Conservation (phyloP, 208 protist genomes). For the Leishmania lainsoni region DNA sequence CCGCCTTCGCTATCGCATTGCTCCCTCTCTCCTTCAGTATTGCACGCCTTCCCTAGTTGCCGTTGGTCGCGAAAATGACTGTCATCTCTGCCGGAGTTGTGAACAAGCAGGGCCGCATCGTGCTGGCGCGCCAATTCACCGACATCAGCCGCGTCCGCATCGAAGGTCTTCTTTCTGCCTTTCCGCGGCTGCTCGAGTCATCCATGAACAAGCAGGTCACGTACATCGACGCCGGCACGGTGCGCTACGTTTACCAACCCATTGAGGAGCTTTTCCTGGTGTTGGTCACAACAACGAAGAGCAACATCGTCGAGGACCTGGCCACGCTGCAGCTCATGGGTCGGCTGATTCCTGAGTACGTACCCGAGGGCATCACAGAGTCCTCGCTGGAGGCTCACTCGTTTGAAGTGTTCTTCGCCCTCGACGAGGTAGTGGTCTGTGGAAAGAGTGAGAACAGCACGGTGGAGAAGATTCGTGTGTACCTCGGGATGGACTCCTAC, state of each 20-base stretch:
- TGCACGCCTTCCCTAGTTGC: neutral
- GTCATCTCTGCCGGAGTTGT: constrained; percentile 86
- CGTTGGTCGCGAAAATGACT: constrained; percentile 43
- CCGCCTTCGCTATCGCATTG: neutral
- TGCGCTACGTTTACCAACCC: constrained; percentile 98
- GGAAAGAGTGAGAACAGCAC: constrained; percentile 95
- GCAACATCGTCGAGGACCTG: constrained; percentile 98
- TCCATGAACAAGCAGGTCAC: constrained; percentile 92
- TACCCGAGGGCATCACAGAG: constrained; percentile 71
- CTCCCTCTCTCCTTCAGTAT: neutral
- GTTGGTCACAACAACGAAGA: constrained; percentile 95
- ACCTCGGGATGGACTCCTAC: constrained; percentile 97
- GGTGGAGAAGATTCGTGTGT: constrained; percentile 94
- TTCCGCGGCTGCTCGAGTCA: constrained; percentile 95
- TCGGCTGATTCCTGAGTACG: constrained; percentile 91
- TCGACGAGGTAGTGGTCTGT: constrained; percentile 97
- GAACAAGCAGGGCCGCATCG: constrained; percentile 77
- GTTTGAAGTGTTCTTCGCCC: constrained; percentile 97
- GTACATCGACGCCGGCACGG: constrained; percentile 96
- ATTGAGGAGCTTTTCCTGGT: constrained; percentile 94
- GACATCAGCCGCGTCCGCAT: constrained; percentile 96
- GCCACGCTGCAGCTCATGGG: constrained; percentile 95
- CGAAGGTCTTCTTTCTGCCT: constrained; percentile 97
- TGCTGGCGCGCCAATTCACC: constrained; percentile 96
- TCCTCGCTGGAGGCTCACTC: constrained; percentile 73